Conservation (phyloP, 2,329 filamentous ascomycete species). For the Coniosporium tulheliwenetii region DNA sequence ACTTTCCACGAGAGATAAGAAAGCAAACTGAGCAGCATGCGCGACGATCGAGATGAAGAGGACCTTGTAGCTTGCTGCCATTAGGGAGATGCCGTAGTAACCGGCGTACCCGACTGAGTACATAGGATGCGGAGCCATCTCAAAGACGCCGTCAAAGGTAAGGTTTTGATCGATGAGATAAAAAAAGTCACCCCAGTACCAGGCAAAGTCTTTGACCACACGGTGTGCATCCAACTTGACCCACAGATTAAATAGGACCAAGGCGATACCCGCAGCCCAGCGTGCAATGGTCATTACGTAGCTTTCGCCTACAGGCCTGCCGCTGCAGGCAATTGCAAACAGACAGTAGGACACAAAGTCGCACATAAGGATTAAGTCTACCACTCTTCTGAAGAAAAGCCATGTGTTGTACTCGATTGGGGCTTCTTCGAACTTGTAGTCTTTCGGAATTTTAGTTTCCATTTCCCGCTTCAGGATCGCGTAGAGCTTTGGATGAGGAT, state of each 20-base stretch:
- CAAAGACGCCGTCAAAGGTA: constrained; percentile 96
- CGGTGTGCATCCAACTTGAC: constrained; percentile 95
- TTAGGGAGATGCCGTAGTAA: constrained; percentile 95
- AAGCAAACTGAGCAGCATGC: constrained; percentile 86
- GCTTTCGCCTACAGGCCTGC: constrained; percentile 58
- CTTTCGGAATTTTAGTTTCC: constrained; percentile 83
- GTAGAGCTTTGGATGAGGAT: constrained; percentile 72
- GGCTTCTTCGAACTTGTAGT: constrained; percentile 86
- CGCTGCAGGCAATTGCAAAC: constrained; percentile 79
- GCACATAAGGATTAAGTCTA: constrained; percentile 96
- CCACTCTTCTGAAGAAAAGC: constrained; percentile 87
- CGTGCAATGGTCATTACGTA: constrained; percentile 52
- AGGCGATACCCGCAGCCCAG: constrained; percentile 61
- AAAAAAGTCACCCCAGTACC: constrained; percentile 99
- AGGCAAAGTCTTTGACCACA: constrained; percentile 97
- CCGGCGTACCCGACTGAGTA: constrained; percentile 96
- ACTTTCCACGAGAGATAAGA: constrained; percentile 83
- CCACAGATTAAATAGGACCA: constrained; percentile 93
- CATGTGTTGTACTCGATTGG: constrained; percentile 98
- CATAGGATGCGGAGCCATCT: constrained; percentile 98
- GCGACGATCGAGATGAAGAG: constrained; percentile 93
- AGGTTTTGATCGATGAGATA: constrained; percentile 95
- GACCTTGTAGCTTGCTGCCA: constrained; percentile 95
- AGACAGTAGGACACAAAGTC: constrained; percentile 95
- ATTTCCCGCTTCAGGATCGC: constrained; percentile 73